Conservation (phyloP, 495 filamentous ascomycete species). For the Neurospora discreta region DNA sequence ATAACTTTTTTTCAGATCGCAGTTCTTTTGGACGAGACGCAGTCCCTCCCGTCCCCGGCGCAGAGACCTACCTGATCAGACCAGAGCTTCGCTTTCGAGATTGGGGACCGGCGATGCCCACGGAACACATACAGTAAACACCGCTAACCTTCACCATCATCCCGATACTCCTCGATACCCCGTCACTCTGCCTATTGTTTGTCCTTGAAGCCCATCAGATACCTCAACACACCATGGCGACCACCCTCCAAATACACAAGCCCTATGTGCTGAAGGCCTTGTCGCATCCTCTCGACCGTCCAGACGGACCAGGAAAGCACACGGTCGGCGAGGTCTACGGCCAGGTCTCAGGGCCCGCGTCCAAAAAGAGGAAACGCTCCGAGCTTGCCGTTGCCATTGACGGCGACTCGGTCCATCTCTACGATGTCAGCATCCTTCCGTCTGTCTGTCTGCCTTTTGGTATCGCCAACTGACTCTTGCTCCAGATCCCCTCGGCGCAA, state of each 20-base stretch:
- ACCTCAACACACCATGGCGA: constrained; percentile 31
- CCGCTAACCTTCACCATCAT: not conserved
- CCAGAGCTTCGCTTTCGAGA: not conserved
- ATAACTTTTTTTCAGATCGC: constrained; percentile 16
- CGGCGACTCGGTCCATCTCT: constrained; percentile 83
- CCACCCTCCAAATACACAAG: constrained; percentile 42
- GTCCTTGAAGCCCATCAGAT: too few relatives aligned
- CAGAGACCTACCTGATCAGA: not conserved
- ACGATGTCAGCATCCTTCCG: constrained; percentile 53
- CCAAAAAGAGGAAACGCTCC: constrained; percentile 70
- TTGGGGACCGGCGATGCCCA: constrained; percentile 3
- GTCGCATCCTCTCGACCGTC: constrained; percentile 48
- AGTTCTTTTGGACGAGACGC: not conserved
- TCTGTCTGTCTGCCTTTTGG: too few relatives aligned
- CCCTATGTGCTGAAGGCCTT: constrained; percentile 55
- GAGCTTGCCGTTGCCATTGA: constrained; percentile 83
- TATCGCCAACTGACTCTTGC: not conserved
- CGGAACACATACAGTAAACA: not conserved
- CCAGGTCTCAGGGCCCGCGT: constrained; percentile 41
- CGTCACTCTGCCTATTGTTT: not conserved
- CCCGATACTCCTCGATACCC: not conserved
- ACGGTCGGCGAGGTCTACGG: constrained; percentile 61
- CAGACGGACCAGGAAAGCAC: constrained; percentile 44
- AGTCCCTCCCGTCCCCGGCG: not conserved
- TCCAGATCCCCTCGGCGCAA: constrained; percentile 65